Conservation (phyloP, 495 filamentous ascomycete genomes). For the Lichenothelia convexa region DNA sequence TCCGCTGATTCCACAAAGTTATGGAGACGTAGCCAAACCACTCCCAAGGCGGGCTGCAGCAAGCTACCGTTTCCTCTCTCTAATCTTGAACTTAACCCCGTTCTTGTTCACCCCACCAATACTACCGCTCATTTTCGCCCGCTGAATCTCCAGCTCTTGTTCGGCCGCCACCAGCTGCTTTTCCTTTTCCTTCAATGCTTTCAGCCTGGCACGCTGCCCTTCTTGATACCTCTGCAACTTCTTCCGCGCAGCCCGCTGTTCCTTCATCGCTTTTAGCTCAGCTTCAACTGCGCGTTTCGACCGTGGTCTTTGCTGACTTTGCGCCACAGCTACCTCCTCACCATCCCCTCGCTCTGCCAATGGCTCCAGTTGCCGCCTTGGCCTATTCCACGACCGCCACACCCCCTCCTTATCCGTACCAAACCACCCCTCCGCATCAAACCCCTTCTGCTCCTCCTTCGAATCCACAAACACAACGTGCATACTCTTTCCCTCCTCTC, state of each 20-base stretch:
- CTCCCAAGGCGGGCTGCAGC: too few species aligned
- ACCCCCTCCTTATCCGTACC: too few species aligned
- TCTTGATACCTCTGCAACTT: constrained; percentile 31
- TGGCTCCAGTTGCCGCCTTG: constrained; percentile 1
- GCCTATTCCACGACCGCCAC: too few species aligned
- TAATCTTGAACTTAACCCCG: constrained; percentile 66
- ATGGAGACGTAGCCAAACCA: background rate
- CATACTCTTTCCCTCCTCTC: constrained; percentile 32
- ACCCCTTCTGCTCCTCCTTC: constrained; percentile 10
- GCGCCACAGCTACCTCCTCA: background rate
- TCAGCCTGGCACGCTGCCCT: constrained; percentile 35
- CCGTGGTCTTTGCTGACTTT: background rate
- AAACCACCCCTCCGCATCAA: constrained; percentile 16
- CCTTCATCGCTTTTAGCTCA: constrained; percentile 24
- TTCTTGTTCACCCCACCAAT: constrained; percentile 63
- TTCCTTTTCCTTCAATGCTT: constrained; percentile 47
- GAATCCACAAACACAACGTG: constrained; percentile 8
- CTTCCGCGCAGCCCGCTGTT: constrained; percentile 27
- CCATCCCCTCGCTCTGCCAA: background rate
- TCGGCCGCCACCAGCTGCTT: constrained; percentile 54
- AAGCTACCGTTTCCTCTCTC: constrained; percentile 71
- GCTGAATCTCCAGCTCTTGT: constrained; percentile 56
- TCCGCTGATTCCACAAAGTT: too few species aligned
- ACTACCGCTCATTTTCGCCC: constrained; percentile 64
- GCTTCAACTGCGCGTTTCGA: constrained; percentile 10